Conservation (phyloP, 75 land plant genomes). For the Selaginella tamariscina region DNA sequence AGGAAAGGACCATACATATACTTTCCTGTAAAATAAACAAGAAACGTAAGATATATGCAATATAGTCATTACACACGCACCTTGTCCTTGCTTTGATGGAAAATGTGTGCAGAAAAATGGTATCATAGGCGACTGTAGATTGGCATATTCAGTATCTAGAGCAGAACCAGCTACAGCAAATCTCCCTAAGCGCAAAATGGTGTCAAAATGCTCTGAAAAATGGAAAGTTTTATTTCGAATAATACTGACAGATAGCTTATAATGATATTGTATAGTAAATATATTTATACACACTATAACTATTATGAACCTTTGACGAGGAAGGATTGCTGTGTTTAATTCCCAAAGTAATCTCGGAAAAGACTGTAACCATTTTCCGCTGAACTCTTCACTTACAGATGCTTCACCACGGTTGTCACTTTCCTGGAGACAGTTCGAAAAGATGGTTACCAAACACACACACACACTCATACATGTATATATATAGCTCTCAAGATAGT, state of each 20-base stretch:
- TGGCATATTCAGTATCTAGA: slow-evolving; percentile 38
- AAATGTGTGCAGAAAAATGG: slow-evolving; percentile 41
- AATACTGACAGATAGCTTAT: not conserved
- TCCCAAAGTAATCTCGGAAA: slow-evolving; percentile 41
- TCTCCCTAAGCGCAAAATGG: slow-evolving; percentile 49
- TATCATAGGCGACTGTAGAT: slow-evolving; percentile 37
- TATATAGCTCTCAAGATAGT: not conserved
- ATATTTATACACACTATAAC: not conserved
- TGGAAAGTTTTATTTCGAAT: too few relatives aligned
- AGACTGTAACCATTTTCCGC: slow-evolving; percentile 41
- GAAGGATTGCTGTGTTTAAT: slow-evolving; percentile 42
- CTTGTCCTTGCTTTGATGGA: slow-evolving; percentile 14
- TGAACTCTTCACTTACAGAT: slow-evolving; percentile 24
- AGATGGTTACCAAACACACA: slow-evolving; percentile 2
- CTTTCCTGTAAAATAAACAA: slow-evolving; percentile 33
- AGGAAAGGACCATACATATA: slow-evolving; percentile 55
- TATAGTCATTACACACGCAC: not conserved
- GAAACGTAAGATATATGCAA: not conserved
- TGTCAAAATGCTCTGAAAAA: slow-evolving; percentile 43
- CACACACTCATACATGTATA: not conserved
- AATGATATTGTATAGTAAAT: not conserved
- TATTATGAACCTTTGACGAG: slow-evolving; percentile 28
- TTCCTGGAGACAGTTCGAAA: not conserved
- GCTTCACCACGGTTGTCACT: not conserved
- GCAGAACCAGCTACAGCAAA: slow-evolving; percentile 29